Evolutionary conservation across 495 filamentous ascomycete species (phyloP).

Genomic region (Filosporella fistucella): DNA sequence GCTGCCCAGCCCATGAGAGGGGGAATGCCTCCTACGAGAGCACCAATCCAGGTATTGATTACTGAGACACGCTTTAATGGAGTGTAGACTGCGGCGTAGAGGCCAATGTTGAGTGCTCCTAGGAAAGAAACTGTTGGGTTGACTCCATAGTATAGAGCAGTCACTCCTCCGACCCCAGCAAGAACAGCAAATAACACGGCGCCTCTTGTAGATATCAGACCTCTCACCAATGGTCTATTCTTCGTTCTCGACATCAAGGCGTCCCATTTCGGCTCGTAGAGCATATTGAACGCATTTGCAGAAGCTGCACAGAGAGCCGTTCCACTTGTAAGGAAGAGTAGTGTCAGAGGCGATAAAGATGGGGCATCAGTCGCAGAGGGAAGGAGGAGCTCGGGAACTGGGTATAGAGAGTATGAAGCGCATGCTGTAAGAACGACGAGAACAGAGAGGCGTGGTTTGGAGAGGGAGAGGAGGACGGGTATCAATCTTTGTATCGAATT

Average conservation of each 20-base stretch:
- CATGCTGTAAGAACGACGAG: slow-evolving; percentile 89
- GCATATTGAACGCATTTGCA: slow-evolving; percentile 96
- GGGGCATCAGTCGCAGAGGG: slow-evolving; percentile 69
- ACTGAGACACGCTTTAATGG: slow-evolving; percentile 84
- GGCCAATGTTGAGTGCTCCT: slow-evolving; percentile 74
- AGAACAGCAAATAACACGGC: slow-evolving; percentile 75
- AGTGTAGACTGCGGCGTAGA: slow-evolving; percentile 92
- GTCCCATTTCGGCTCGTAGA: slow-evolving; percentile 86
- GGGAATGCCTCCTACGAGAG: slow-evolving; percentile 87
- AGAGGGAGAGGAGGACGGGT: slow-evolving; percentile 85
- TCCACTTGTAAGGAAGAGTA: slow-evolving; percentile 86
- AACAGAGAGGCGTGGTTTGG: slow-evolving; percentile 90
- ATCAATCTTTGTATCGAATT: slow-evolving; percentile 68
- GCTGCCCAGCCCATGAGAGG: slow-evolving; percentile 98
- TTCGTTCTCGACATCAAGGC: slow-evolving; percentile 88
- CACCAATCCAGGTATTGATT: slow-evolving; percentile 93
- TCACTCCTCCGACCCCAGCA: slow-evolving; percentile 61
- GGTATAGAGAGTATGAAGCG: slow-evolving; percentile 88
- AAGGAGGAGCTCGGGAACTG: slow-evolving; percentile 71
- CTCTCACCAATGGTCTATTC: slow-evolving; percentile 83
- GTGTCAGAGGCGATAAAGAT: slow-evolving; percentile 82
- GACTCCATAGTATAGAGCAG: slow-evolving; percentile 75
- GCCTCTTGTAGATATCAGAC: slow-evolving; percentile 67
- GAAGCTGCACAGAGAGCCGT: slow-evolving; percentile 81
- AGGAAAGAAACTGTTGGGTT: slow-evolving; percentile 90